Base-by-base conservation (phyloP, 2,329 filamentous ascomycete species). In the Hypoxylon sp. region DNA sequence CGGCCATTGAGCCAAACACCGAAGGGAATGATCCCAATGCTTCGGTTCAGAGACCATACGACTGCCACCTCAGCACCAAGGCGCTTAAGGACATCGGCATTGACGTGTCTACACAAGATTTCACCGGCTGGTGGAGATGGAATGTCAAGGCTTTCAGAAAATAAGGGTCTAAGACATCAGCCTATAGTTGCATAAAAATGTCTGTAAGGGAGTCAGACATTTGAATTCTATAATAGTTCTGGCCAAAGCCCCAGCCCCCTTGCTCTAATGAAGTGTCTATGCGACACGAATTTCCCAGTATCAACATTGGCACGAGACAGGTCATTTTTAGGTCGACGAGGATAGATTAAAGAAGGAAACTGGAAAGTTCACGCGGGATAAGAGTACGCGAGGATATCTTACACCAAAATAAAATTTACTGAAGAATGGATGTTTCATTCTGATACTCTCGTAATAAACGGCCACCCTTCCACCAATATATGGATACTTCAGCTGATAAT, bases 11-110 rank as follows among this genome's bases (percentile, higher is more conserved):
- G 74, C 82, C 91, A 9, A 91, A 93, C 74, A 86, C 89, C 23
- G 85, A 92, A 74, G 91, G 91, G 38, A 91, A 92, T 77, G 90
- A 93, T 70, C 89, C 90, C 5, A 89, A 88, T 67, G 88, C 90
- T 48, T 84, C 85, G 21, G 92, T 94, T 0, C 88, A 94, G 80
- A 86, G 94, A 69, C 94, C 94, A 11, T 97, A 93, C 76, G 93
- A 97, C 80, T 95, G 92, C 73, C 93, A 97, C 79, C 82, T 98
- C 49, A 94, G 92, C 74, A 97, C 92, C 7, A 87, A 87, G 79
- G 88, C 84, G 41, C 80, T 97, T 70, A 87, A 87, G 77, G 88
- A 93, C 13, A 77, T 97, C 67, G 93, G 89, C 0, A 92, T 97
- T 69, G 86, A 92, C 75, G 88, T 95, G 61, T 83, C 86, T 49